phyloP scores from a whole-genome alignment of 1,284 basidiomycete genomes.

The Peniophora sp. region DNA sequence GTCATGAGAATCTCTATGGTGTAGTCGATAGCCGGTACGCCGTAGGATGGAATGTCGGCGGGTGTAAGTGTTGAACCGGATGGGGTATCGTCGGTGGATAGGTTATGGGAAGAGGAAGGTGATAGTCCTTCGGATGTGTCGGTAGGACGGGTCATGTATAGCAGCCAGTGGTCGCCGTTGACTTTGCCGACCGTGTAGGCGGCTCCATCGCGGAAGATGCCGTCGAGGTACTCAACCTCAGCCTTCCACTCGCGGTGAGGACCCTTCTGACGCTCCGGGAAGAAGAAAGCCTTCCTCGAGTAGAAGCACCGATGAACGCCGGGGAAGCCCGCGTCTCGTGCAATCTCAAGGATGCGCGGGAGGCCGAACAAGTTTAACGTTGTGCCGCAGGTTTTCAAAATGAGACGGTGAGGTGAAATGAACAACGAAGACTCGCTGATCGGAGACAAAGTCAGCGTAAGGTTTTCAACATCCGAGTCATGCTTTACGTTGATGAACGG shows the following conservation, averaged over 20 bases:
- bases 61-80: slow-evolving; percentile 6
- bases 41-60: slow-evolving; percentile 18
- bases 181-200: slow-evolving; percentile 98
- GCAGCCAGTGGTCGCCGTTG: slow-evolving; percentile 98
- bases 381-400: slow-evolving; percentile 98
- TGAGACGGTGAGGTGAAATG: slow-evolving; percentile 91
- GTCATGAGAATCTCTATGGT: slow-evolving; percentile 99
- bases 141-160: slow-evolving; percentile 78
- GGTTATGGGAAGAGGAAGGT: slow-evolving; percentile 8
- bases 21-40: slow-evolving; percentile 54
- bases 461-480: too few species aligned
- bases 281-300: slow-evolving; percentile 99
- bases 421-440: slow-evolving; percentile 95
- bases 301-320: slow-evolving; percentile 90
- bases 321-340: slow-evolving; percentile 66
- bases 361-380: slow-evolving; percentile 95
- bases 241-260: slow-evolving; percentile 94
- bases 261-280: slow-evolving; percentile 91
- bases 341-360: slow-evolving; percentile 88
- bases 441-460: background rate
- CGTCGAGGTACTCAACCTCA: slow-evolving; percentile 89
- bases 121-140: slow-evolving; percentile 26
- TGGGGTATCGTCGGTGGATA: slow-evolving; percentile 8
- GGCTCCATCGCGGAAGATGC: slow-evolving; percentile 79
- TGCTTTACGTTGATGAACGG: background rate